These are phyloP conservation scores for Lichtheimia hyalospora DNA, from an alignment of 371 early-diverging fungal species.

Conservation along the genomic window DNA sequence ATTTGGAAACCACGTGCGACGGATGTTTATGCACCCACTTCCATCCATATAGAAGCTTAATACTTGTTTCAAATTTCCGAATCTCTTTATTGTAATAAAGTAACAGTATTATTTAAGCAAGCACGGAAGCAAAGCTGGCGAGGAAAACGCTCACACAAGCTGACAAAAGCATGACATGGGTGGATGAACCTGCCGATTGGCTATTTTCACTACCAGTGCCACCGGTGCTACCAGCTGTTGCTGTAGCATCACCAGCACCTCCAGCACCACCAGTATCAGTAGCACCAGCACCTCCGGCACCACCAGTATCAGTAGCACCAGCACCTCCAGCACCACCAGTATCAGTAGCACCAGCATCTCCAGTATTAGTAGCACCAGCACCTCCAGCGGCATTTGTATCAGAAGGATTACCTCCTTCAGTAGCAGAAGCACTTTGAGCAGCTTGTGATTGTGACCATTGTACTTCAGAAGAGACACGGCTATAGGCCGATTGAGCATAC, in stretches of 20 bases:
- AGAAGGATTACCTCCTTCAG: background rate
- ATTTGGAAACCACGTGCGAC: background rate
- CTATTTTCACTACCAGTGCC: background rate
- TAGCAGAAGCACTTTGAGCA: background rate
- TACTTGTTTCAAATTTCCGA: too few relatives aligned
- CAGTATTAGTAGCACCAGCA: conserved; percentile 5
- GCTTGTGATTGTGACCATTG: background rate
- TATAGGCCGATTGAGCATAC: conserved; percentile 18
- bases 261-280: background rate
- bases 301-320: conserved; percentile 2
- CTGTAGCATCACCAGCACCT: background rate
- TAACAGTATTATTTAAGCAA: conserved; percentile 3
- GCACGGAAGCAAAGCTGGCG: conserved; percentile 29
- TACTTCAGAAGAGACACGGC: conserved; percentile 24
- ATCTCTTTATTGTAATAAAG: background rate
- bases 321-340: background rate
- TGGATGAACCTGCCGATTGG: background rate
- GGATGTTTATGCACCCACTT: background rate
- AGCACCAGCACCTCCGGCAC: conserved; percentile 8
- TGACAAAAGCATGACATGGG: conserved; percentile 3
- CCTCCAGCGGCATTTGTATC: background rate
- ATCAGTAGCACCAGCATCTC: background rate
- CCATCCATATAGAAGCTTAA: background rate
- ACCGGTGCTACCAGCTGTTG: background rate
- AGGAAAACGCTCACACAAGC: conserved; percentile 17